Evolutionary conservation across 2,329 filamentous ascomycete genomes (phyloP).

Genomic region (Diplodia mutila): DNA sequence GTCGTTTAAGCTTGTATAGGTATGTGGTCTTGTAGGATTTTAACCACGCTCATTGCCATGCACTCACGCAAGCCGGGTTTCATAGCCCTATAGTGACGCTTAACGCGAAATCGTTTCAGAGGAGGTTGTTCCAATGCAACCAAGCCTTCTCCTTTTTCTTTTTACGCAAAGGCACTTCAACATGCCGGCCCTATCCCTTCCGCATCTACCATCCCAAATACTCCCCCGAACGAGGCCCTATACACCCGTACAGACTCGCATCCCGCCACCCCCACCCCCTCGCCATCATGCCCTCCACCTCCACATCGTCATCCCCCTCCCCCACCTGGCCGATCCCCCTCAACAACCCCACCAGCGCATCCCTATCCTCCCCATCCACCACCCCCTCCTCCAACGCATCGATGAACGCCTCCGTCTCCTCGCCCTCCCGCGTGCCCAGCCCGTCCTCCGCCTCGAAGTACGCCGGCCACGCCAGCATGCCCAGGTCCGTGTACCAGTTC

Average conservation of each 20-base stretch:
- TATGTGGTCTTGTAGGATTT: too few relatives aligned
- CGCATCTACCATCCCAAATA: too few relatives aligned
- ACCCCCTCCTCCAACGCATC: background rate
- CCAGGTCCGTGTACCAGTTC: background rate
- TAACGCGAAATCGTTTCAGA: too few relatives aligned
- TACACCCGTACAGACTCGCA: background rate
- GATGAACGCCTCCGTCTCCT: background rate
- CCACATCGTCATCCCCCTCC: background rate
- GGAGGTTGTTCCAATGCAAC: too few relatives aligned
- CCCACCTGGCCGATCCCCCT: background rate
- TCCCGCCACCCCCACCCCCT: background rate
- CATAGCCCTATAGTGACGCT: too few relatives aligned
- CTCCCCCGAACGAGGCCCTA: too few relatives aligned
- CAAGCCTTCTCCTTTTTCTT: too few relatives aligned
- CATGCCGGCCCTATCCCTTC: too few relatives aligned
- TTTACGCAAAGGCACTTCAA: too few relatives aligned
- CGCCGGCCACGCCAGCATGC: background rate
- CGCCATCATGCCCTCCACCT: background rate
- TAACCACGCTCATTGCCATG: too few relatives aligned
- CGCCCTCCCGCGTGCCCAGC: background rate
- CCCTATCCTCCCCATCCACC: background rate
- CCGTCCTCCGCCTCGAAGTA: background rate
- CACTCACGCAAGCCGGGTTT: too few relatives aligned
- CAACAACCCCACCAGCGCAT: background rate
- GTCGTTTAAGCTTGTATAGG: too few relatives aligned